Percentiles rank a stretch among this genome's conserved stretches.
phyloP scores from a whole-genome alignment of 805 yeast genomes.

The Wickerhamomyces pijperi region DNA sequence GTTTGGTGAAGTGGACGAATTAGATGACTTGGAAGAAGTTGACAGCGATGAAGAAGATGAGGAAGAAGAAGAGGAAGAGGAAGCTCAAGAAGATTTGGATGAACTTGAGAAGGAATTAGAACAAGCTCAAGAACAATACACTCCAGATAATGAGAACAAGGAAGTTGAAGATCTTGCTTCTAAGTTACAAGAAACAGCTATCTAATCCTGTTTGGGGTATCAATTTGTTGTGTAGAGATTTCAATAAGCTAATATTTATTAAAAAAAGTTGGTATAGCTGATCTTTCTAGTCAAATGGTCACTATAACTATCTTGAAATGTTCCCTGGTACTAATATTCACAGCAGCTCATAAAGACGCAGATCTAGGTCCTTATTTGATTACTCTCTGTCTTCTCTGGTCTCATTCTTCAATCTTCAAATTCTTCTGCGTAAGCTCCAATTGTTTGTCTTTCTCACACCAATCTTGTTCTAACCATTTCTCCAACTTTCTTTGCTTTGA shows the following conservation, averaged over 20 bases:
- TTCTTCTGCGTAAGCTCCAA: constrained; percentile 29
- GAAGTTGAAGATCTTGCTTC: constrained; percentile 48
- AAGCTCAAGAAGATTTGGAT: constrained; percentile 27
- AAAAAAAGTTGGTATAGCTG: too few relatives aligned
- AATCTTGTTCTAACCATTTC: constrained; percentile 63
- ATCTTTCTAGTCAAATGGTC: too few relatives aligned
- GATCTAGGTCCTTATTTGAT: too few relatives aligned
- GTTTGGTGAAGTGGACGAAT: constrained; percentile 76
- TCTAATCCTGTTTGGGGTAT: too few relatives aligned
- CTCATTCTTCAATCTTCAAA: constrained; percentile 13
- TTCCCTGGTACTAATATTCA: too few relatives aligned
- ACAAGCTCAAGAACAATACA: constrained; percentile 27
- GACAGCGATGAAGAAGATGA: constrained; percentile 49
- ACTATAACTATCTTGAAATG: too few relatives aligned
- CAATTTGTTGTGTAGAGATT: too few relatives aligned
- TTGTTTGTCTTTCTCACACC: constrained; percentile 59
- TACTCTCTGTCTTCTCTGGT: too few relatives aligned
- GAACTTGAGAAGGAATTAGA: constrained; percentile 29
- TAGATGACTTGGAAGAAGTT: constrained; percentile 87
- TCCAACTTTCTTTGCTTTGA: constrained; percentile 44
- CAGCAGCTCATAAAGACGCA: too few relatives aligned
- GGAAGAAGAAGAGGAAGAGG: constrained; percentile 26
- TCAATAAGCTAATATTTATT: too few relatives aligned
- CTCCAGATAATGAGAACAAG: constrained; percentile 30
- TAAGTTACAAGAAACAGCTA: constrained; percentile 44